phyloP scores from a whole-genome alignment of 2,329 filamentous ascomycete genomes.

The Trichophyton benhamiae region DNA sequence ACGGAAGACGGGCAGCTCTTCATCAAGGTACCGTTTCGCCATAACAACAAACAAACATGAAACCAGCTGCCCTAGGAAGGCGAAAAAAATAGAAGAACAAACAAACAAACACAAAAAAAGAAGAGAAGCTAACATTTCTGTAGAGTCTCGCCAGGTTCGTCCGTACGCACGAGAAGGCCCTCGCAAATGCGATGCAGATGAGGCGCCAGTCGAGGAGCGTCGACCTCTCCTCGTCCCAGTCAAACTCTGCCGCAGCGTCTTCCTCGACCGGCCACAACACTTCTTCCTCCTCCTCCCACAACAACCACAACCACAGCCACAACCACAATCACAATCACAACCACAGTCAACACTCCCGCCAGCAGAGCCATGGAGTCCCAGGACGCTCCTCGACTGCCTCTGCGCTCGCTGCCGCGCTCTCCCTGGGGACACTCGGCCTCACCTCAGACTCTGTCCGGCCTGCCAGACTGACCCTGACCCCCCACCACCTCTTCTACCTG shows the following conservation, averaged over 20 bases:
- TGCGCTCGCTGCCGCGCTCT: constrained; percentile 68
- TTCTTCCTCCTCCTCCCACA: too few relatives aligned
- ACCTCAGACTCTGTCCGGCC: constrained; percentile 76
- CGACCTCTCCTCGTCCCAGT: constrained; percentile 44
- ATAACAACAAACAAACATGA: too few relatives aligned
- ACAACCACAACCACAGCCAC: too few relatives aligned
- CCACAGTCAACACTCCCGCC: too few relatives aligned
- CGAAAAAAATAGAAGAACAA: too few relatives aligned
- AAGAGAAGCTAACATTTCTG: constrained; percentile 1
- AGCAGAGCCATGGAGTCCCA: constrained; percentile 42
- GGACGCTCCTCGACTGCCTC: constrained; percentile 56
- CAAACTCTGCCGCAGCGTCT: constrained; percentile 40
- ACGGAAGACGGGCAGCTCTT: constrained; percentile 40
- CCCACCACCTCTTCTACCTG: constrained; percentile 93
- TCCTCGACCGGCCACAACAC: too few relatives aligned
- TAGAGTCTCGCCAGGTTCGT: constrained; percentile 94
- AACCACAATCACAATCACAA: too few relatives aligned
- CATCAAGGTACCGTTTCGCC: constrained; percentile 28
- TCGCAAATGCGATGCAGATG: constrained; percentile 88
- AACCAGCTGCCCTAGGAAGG: not conserved
- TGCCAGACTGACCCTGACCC: constrained; percentile 80
- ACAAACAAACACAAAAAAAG: not conserved
- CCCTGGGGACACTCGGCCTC: constrained; percentile 73
- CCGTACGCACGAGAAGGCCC: constrained; percentile 89
- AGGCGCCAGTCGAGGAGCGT: constrained; percentile 61